Base-by-base conservation (phyloP, 495 filamentous ascomycete genomes). In the Neurospora sp. region DNA sequence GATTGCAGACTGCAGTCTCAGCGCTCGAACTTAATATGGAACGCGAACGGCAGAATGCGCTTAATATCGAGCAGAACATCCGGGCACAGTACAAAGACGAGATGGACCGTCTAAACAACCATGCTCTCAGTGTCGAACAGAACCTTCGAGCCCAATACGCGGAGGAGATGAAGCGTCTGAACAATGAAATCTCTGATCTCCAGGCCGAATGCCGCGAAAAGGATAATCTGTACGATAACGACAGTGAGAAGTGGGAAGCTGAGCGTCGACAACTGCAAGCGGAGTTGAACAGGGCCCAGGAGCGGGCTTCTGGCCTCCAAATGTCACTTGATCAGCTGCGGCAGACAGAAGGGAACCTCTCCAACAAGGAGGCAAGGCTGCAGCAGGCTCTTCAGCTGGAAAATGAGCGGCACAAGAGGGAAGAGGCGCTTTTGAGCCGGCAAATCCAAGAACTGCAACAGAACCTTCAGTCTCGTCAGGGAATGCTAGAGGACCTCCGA, bases 161-260 rank as follows among this genome's bases (percentile, higher is more conserved):
- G 68, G 84, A 85, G 10, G 90, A 92, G 74, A 83, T 91, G 45
- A 87, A 90, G 22, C 85, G 84, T 20, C 81, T 93, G 3, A 79
- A 81, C 68, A 86, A 92, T 38, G 87, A 93, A 70, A 87, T 93
- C 40, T 89, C 92, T 39, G 84, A 89, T 72, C 85, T 94, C 10
- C 87, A 90, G 45, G 88, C 88, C 41, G 89, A 93, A 71, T 85
- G 93, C n/a, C 88, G 91, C 74, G 91, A 93, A 74, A 90, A 91
- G 71, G 90, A 93, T 76, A 89, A 88, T 40, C 84, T 90, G 31
- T 89, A 91, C 81, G 88, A 90, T 40, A 86, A 90, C 72, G 89
- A 92, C 73, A 86, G 88, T 76, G 89, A 92, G 65, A 88, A 89
- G 69, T 94, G 91, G 92, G 87, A 91, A 39, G 86, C 86, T 31